Base-by-base conservation (phyloP, 2,329 filamentous ascomycete genomes). In the Botryotinia globosa region DNA sequence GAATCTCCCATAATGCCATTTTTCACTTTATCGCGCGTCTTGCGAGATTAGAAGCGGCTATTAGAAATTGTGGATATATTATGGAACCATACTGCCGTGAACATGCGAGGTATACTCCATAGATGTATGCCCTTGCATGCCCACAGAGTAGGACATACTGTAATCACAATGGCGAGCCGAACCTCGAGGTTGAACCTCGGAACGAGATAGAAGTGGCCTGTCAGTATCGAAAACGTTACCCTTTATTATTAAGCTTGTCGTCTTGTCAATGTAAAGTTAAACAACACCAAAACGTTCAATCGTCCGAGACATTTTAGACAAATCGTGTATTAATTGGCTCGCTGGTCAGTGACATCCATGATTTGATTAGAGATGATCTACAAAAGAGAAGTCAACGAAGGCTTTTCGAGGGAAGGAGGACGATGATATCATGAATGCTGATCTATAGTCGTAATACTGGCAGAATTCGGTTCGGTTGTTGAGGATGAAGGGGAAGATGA, bases 281-380 rank as follows among this genome's bases (percentile, higher is more conserved):
- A 16, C 22, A n/a, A 29, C 16, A 20, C 45, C 64, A 54, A 54
- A 66, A 54, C 45, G 64, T 54, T 25, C 65, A 67, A 16, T 66
- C 34, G 25, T 32, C 65, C 65, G 65, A 67, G 65, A 67, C 65
- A 67, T 67, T 67, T 54, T 56, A 42, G 25, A 39, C 45, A 56
- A 56, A 37, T 67, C 45, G 45, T 32, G 56, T 67, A 37, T 54
- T 37, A 56, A 25, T 67, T 56, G 45, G 48, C 54, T 56, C 34
- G 65, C 25, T 67, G 65, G 65, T 34, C 65, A 56, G 65, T 67
- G 65, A 67, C 65, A 67, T 56, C 45, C 65, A 56, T 56, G 65
- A 67, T 67, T 67, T 67, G 34, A 7, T 39, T 67, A n/a, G 34
- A 67, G 34, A 56, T 54, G 34, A 54, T 67, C 48, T 67, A 51